Base-by-base conservation (phyloP, 2,329 filamentous ascomycete species). In the Albifimbria verrucaria region DNA sequence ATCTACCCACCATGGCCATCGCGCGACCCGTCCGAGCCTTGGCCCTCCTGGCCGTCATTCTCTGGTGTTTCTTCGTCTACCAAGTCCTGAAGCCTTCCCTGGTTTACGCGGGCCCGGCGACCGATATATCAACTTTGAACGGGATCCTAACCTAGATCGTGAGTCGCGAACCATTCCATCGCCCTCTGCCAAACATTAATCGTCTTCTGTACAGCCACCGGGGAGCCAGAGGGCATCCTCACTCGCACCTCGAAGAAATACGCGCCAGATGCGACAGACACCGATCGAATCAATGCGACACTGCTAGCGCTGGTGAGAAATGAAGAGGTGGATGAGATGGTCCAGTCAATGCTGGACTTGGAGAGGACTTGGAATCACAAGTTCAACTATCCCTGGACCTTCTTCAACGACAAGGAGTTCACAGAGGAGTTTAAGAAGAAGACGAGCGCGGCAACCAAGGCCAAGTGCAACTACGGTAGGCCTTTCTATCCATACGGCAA, bases 321-420 rank as follows among this genome's bases (percentile, higher is more conserved):
- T 66, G 86, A 90, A 67, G 94, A 99, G 76, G 76, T 97, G 24
- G 75, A 85, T 21, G 89, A 88, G 46, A 89, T 99, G 78, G 77
- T 97, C 23, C 83, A 87, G 67, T 91, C 92, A 23, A 99, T 99
- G 90, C 74, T 74, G 52, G 93, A 99, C 66, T 80, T 99, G 55
- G 94, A 99, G 75, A 78, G 88, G 59, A 97, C 93, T 1, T 99
- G 92, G 92, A 99, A 99, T 67, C 79, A 85, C 78, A 99, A 99
- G 68, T 99, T 97, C 83, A 99, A 99, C 77, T 99, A 99, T 68
- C 94, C 94, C 0, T 99, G 94, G 91, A 97, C 92, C 9, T 99
- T 99, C 71, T 95, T 99, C 81, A 99, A 99, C 74, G 93, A 99
- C 66, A 87, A 90, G 50, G 90, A 90, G 17, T 99, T 99, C 67